phyloP scores from a whole-genome alignment of 2,329 filamentous ascomycete species.

The Neonectria hederae region DNA sequence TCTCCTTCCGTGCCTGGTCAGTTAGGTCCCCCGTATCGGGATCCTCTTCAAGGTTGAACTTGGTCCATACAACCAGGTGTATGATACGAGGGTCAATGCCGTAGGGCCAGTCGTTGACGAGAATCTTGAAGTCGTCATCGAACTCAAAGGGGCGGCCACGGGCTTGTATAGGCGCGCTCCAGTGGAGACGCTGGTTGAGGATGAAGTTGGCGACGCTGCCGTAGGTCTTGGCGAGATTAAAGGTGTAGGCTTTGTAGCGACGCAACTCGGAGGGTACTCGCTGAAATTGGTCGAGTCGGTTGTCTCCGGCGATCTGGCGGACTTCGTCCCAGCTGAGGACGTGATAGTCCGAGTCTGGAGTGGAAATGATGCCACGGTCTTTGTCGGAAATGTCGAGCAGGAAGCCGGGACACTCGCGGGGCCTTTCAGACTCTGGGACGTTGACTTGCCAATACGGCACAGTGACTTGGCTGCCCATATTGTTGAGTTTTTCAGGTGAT shows the following conservation, averaged over 20 bases:
- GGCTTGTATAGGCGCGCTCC: constrained; percentile 61
- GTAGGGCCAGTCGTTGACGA: constrained; percentile 96
- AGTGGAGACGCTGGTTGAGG: constrained; percentile 73
- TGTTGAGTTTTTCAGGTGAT: not conserved
- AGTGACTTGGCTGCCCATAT: constrained; percentile 50
- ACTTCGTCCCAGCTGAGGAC: constrained; percentile 76
- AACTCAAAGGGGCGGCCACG: constrained; percentile 53
- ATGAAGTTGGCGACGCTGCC: constrained; percentile 85
- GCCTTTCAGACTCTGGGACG: constrained; percentile 69
- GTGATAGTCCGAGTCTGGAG: constrained; percentile 72
- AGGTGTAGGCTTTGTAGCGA: constrained; percentile 78
- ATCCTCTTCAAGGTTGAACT: constrained; percentile 81
- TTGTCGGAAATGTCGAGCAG: constrained; percentile 72
- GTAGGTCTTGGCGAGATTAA: constrained; percentile 70
- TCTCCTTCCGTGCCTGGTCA: constrained; percentile 66
- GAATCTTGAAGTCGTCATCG: constrained; percentile 72
- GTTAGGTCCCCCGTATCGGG: constrained; percentile 72
- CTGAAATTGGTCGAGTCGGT: constrained; percentile 80
- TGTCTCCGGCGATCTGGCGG: constrained; percentile 66
- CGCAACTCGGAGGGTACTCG: constrained; percentile 80
- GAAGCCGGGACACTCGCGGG: constrained; percentile 75
- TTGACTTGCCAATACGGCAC: constrained; percentile 86
- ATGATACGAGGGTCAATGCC: constrained; percentile 80
- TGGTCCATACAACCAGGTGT: constrained; percentile 93
- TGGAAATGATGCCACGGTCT: constrained; percentile 75